Percentiles rank a stretch among this genome's conserved stretches.
These are phyloP conservation scores for Aquanectria penicillioides DNA, from an alignment of 2,329 filamentous ascomycete species.

Conservation along the genomic window DNA sequence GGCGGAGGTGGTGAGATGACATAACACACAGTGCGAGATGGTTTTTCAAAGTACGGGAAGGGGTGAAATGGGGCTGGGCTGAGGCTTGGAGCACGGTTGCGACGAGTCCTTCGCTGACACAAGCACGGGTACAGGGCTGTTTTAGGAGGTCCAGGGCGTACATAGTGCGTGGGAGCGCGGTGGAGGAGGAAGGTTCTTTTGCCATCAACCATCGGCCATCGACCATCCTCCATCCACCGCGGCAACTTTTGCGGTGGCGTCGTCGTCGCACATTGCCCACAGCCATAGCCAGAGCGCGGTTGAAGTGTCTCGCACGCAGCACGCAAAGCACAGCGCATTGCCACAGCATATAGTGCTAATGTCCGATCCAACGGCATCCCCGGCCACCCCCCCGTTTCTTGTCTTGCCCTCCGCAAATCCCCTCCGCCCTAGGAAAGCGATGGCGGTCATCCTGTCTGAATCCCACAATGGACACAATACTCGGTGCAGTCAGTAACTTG, in stretches of 20 bases:
- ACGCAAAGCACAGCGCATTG: conserved; percentile 5
- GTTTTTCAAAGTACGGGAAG: background rate
- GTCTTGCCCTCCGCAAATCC: conserved; percentile 4
- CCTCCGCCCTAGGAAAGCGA: background rate
- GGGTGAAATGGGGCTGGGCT: conserved; percentile 5
- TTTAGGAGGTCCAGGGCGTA: background rate
- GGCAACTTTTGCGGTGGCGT: conserved; percentile 10
- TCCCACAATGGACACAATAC: background rate
- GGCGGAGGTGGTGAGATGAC: conserved; percentile 2
- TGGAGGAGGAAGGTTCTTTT: no score
- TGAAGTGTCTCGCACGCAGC: no score
- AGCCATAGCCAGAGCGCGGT: background rate
- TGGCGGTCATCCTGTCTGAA: background rate
- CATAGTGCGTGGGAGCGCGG: background rate
- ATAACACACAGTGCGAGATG: conserved; percentile 6
- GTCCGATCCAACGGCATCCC: conserved; percentile 16
- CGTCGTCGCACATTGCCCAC: conserved; percentile 4
- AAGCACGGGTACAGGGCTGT: conserved; percentile 9
- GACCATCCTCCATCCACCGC: no score
- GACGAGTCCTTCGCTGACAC: conserved; percentile 8
- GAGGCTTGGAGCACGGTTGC: conserved; percentile 6
- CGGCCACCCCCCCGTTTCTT: background rate
- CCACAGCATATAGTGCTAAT: conserved; percentile 10
- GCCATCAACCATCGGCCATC: no score
- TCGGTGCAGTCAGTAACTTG: background rate